Conservation (phyloP, 2,329 filamentous ascomycete genomes). For the Colletotrichum spinosum region DNA sequence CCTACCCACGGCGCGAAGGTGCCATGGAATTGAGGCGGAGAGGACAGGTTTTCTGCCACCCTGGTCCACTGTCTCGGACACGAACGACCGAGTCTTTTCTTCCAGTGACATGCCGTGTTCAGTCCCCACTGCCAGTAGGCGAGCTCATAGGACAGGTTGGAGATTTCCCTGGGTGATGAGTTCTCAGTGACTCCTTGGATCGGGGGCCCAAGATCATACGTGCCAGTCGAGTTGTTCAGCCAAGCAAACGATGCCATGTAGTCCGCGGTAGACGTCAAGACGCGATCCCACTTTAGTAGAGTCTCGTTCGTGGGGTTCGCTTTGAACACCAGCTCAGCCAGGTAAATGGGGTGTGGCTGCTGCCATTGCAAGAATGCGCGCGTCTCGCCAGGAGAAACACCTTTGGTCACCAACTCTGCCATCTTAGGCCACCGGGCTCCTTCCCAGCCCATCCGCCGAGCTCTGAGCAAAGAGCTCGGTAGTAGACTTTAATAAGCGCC, state of each 20-base stretch:
- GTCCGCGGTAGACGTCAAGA: constrained; percentile 63
- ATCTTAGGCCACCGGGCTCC: constrained; percentile 57
- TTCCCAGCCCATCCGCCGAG: constrained; percentile 52
- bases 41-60: constrained; percentile 63
- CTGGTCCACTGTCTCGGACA: constrained; percentile 58
- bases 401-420: constrained; percentile 41
- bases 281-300: constrained; percentile 62
- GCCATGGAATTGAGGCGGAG: constrained; percentile 60
- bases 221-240: constrained; percentile 60
- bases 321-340: constrained; percentile 62
- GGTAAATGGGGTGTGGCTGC: constrained; percentile 70
- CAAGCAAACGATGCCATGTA: constrained; percentile 71
- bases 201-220: constrained; percentile 62
- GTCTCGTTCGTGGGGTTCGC: constrained; percentile 46
- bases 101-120: constrained; percentile 64
- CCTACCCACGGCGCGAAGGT: constrained; percentile 62
- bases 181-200: constrained; percentile 64
- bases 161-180: constrained; percentile 65
- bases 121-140: constrained; percentile 73
- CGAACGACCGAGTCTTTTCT: constrained; percentile 54
- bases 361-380: constrained; percentile 72
- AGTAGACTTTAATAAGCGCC: constrained; percentile 60
- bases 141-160: constrained; percentile 69
- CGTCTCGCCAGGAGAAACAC: constrained; percentile 61
- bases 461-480: constrained; percentile 49